Base-by-base conservation (phyloP, 345 rosid genomes). In the Syzygium jambos region DNA sequence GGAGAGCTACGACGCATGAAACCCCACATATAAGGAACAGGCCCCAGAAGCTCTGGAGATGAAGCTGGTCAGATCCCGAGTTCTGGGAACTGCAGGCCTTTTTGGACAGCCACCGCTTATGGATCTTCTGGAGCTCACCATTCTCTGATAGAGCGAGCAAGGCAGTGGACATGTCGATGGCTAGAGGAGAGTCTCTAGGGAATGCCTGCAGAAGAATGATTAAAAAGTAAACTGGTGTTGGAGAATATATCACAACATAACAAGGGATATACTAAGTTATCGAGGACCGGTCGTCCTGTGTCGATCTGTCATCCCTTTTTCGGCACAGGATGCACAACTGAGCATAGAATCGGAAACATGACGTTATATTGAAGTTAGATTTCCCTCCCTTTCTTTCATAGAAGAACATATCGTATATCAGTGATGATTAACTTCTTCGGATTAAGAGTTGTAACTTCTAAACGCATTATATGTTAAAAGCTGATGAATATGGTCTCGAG, bases 81-180 rank as follows among this genome's bases (percentile, higher is more conserved):
- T 68, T 87, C 77, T 84, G 87, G 34, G 91, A 90, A 88, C 94
- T 68, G 86, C 98, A 96, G 63, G 90, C 86, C 38, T 88, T 91
- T 86, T 87, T 94, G 57, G 86, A 87, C 22, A 95, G 95, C 99
- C 98, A 97, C 87, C 86, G 89, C 86, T 96, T 93, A 53, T 93
- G 95, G 38, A 97, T 94, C 94, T 90, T 93, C 90, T 94, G 96
- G 88, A 97, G 98, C 51, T 96, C 87, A 17, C 98, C 99, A 7
- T 92, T 96, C 90, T 97, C 99, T 4, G 98, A 96, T 87, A 97
- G 90, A 7, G 91, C 85, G 57, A 97, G 95, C 87, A 97, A 92
- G 22, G 99, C 98, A 2, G 98, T 97, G 52, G 99, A 97, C 95
- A 96, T 92, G 92, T 97, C 99, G 14, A 96, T 51, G 22, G 96